phyloP scores from a whole-genome alignment of 75 land plant genomes.

The Chamaecyparis obtusa region DNA sequence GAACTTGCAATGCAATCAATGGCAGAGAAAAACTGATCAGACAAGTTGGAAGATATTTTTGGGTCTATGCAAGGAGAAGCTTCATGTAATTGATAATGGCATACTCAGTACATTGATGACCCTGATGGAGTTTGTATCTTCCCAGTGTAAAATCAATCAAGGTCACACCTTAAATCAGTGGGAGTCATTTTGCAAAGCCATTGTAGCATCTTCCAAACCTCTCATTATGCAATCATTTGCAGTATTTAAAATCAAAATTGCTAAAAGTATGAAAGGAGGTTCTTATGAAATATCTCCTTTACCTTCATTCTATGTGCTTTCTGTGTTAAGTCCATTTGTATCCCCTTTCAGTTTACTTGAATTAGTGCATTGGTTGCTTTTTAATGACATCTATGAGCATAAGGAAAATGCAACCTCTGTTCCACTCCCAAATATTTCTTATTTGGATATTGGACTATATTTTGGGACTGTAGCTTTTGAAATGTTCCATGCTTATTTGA shows the following conservation, averaged over 20 bases:
- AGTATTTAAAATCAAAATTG: conserved; percentile 40
- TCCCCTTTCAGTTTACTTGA: conserved; percentile 53
- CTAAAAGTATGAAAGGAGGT: conserved; percentile 15
- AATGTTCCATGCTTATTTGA: conserved; percentile 22
- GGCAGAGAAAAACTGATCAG: neutral
- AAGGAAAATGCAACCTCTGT: neutral
- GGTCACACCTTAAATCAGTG: neutral
- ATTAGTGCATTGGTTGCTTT: conserved; percentile 45
- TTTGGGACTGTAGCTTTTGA: conserved; percentile 45
- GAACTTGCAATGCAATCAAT: neutral
- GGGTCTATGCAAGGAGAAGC: conserved; percentile 15
- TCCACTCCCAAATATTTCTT: conserved; percentile 10
- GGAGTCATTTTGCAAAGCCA: conserved; percentile 3
- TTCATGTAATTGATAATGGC: conserved; percentile 37
- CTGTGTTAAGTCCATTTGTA: conserved; percentile 29
- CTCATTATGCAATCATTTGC: conserved; percentile 23
- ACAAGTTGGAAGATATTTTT: conserved; percentile 18
- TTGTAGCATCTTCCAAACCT: conserved; percentile 25
- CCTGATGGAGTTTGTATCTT: conserved; percentile 13
- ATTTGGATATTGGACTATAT: conserved; percentile 29
- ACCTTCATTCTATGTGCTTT: conserved; percentile 24
- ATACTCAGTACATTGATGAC: conserved; percentile 31
- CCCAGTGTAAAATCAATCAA: neutral
- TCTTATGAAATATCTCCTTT: conserved; percentile 19
- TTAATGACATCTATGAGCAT: conserved; percentile 16